These are phyloP conservation scores for Xanthoconium purpureum DNA, from an alignment of 768 basidiomycete species.

Conservation along the genomic window DNA sequence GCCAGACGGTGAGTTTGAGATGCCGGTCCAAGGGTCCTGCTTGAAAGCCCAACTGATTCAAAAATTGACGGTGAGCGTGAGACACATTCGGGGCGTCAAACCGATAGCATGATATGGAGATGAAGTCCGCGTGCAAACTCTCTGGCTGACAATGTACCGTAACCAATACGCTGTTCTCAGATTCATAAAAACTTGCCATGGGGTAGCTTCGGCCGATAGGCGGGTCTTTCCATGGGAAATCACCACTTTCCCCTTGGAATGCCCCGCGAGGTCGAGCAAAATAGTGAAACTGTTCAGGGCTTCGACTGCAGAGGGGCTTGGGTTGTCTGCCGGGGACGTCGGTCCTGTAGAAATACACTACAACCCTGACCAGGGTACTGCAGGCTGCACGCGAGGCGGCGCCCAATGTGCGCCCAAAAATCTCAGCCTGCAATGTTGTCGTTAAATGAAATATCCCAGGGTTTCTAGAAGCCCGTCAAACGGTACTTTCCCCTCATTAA, in stretches of 20 bases:
- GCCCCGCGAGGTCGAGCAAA: not conserved
- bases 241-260: not conserved
- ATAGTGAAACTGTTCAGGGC: not conserved
- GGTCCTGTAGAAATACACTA: not conserved
- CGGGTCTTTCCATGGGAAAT: not conserved
- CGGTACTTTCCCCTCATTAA: not conserved
- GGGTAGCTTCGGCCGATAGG: not conserved
- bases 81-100: not conserved
- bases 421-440: not conserved
- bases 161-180: constrained; percentile 1
- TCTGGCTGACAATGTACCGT: constrained; percentile 2
- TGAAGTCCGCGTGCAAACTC: not conserved
- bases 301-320: not conserved
- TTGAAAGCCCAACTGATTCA: not conserved
- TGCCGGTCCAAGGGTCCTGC: too few species aligned
- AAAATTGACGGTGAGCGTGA: not conserved
- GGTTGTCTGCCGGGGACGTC: not conserved
- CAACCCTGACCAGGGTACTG: too few species aligned
- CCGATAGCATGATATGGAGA: not conserved
- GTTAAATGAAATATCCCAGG: constrained; percentile 1
- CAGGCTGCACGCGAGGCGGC: not conserved
- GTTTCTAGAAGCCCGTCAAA: constrained; percentile 3
- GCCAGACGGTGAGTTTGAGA: too few species aligned
- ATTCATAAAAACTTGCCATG: constrained; percentile 4
- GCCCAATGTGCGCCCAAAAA: constrained; percentile 7